Conservation (phyloP, 768 basidiomycete genomes). For the Podaxis pistillaris region DNA sequence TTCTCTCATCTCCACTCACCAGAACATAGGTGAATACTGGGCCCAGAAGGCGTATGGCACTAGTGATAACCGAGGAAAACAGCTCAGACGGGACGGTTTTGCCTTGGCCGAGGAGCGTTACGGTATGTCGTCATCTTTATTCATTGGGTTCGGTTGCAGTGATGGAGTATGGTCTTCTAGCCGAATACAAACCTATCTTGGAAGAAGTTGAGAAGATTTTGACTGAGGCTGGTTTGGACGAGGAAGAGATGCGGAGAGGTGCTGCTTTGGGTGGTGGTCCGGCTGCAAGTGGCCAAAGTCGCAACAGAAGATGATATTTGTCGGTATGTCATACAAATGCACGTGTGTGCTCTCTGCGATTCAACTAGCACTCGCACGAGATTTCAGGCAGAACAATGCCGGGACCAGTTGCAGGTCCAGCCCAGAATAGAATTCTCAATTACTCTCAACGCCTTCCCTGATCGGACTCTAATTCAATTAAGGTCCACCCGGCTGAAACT, state of each 20-base stretch:
- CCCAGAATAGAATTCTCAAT: slow-evolving; percentile 4
- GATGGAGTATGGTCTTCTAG: slow-evolving; percentile 31
- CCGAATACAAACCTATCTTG: slow-evolving; percentile 78
- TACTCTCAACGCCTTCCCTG: slow-evolving; percentile 8
- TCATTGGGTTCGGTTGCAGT: neutral
- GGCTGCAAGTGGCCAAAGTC: slow-evolving; percentile 45
- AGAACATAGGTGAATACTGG: slow-evolving; percentile 69
- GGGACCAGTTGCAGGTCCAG: neutral
- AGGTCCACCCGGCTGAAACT: neutral
- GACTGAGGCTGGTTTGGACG: slow-evolving; percentile 80
- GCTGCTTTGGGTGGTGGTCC: slow-evolving; percentile 41
- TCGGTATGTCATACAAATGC: neutral
- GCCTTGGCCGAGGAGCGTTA: slow-evolving; percentile 71
- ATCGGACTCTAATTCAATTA: slow-evolving; percentile 7
- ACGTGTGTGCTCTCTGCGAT: neutral
- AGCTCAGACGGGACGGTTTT: slow-evolving; percentile 77
- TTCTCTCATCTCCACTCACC: neutral
- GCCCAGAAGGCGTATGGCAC: slow-evolving; percentile 61
- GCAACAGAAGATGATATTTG: slow-evolving; percentile 39
- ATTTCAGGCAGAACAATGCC: neutral
- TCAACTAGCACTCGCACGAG: neutral
- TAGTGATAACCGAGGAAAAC: slow-evolving; percentile 72
- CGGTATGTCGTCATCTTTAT: slow-evolving; percentile 38
- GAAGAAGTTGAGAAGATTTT: slow-evolving; percentile 82
- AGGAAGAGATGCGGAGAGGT: slow-evolving; percentile 70